Conservation (phyloP, 192 early-diverging fungal species). For the Backusella australiensis region DNA sequence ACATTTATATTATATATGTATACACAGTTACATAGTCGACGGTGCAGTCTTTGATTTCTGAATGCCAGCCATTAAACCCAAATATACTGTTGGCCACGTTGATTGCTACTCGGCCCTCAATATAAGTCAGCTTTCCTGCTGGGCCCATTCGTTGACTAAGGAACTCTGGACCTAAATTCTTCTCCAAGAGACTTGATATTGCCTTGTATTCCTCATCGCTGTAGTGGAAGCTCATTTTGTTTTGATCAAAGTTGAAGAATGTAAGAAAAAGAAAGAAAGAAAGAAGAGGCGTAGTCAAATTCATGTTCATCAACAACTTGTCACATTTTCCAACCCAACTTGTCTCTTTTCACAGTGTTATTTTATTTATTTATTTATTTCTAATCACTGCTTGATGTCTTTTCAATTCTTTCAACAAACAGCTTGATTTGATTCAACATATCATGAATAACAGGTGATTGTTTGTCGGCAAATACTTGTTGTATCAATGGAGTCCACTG, state of each 20-base stretch:
- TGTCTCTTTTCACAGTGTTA: too few relatives aligned
- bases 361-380: not conserved
- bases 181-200: not conserved
- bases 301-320: not conserved
- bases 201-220: not conserved
- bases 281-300: not conserved
- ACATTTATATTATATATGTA: not conserved
- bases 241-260: not conserved
- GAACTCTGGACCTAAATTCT: constrained; percentile 11
- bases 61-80: constrained; percentile 93
- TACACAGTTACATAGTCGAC: constrained; percentile 85
- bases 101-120: constrained; percentile 79
- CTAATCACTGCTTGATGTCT: not conserved
- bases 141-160: constrained; percentile 10
- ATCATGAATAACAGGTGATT: constrained; percentile 11
- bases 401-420: not conserved
- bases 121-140: constrained; percentile 4
- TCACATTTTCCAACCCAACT: not conserved
- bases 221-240: not conserved
- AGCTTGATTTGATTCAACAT: constrained; percentile 7
- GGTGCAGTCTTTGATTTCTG: constrained; percentile 64
- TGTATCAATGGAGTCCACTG: constrained; percentile 11
- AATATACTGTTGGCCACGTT: constrained; percentile 92
- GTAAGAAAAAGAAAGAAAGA: not conserved
- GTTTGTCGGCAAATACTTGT: not conserved